phyloP scores from a whole-genome alignment of 352 stramenopile species.

The Globisporangium irregulare region DNA sequence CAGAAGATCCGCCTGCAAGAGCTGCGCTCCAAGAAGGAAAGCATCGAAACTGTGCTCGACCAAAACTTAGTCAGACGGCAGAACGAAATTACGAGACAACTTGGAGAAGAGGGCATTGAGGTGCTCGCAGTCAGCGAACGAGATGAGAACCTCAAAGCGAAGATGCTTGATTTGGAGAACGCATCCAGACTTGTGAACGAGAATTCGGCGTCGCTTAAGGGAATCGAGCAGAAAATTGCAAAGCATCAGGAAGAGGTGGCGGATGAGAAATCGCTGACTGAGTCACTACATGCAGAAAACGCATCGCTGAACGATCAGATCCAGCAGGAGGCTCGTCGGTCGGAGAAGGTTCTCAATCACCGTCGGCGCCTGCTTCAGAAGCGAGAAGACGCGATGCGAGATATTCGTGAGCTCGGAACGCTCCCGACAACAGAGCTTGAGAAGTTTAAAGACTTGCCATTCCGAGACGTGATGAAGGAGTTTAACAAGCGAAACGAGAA shows the following conservation, averaged over 20 bases:
- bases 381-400: constrained; percentile 93
- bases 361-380: constrained; percentile 81
- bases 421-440: constrained; percentile 93
- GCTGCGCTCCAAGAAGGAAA: constrained; percentile 83
- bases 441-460: constrained; percentile 86
- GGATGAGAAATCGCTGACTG: constrained; percentile 40
- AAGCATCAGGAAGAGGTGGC: constrained; percentile 49
- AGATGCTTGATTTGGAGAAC: constrained; percentile 88
- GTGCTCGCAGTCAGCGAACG: constrained; percentile 56
- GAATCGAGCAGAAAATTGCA: constrained; percentile 57
- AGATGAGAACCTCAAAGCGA: constrained; percentile 79
- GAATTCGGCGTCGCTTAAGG: constrained; percentile 57
- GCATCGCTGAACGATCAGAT: constrained; percentile 78
- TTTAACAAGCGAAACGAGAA: constrained; percentile 95
- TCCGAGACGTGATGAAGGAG: constrained; percentile 91
- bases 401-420: constrained; percentile 97
- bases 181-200: constrained; percentile 68
- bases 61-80: constrained; percentile 92
- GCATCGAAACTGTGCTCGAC: constrained; percentile 87
- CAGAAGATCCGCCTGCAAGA: constrained; percentile 85
- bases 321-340: constrained; percentile 63
- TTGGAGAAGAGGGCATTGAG: constrained; percentile 60
- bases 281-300: constrained; percentile 60
- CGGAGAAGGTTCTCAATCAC: constrained; percentile 86
- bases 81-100: constrained; percentile 54